phyloP scores from a whole-genome alignment of 75 land plant species.

The Isoetes taiwanensis region DNA sequence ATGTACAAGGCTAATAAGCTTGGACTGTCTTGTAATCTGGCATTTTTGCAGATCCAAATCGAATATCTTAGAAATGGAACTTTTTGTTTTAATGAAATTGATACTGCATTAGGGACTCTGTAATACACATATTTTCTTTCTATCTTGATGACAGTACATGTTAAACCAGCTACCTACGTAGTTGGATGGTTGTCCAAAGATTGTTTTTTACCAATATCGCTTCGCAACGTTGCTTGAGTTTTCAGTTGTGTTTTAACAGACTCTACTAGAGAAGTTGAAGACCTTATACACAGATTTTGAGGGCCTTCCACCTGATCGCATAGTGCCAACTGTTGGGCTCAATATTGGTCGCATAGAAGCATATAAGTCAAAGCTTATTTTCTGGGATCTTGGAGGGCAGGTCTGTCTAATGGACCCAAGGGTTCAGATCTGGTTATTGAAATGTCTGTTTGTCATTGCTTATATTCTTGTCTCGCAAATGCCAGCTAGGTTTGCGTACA shows the following conservation, averaged over 20 bases:
- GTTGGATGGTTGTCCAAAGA: no score
- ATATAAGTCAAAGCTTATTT: slow-evolving; percentile 72
- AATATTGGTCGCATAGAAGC: slow-evolving; percentile 88
- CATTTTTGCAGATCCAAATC: no score
- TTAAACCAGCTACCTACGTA: no score
- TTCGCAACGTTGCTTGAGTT: not conserved
- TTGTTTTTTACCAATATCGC: not conserved
- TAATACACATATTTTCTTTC: not conserved
- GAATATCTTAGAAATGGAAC: no score
- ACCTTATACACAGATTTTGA: slow-evolving; percentile 55
- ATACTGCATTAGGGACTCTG: not conserved
- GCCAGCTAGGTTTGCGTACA: slow-evolving; percentile 77
- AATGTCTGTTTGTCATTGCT: not conserved
- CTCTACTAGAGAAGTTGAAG: slow-evolving; percentile 81
- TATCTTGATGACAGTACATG: no score
- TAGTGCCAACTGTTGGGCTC: slow-evolving; percentile 94
- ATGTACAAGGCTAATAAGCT: no score
- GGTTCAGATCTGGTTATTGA: no score
- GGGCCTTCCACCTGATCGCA: slow-evolving; percentile 89
- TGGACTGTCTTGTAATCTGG: no score
- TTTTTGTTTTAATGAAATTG: not conserved
- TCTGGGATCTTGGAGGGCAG: slow-evolving; percentile 98
- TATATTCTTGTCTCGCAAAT: not conserved
- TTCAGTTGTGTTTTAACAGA: slow-evolving; percentile 20
- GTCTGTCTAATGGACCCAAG: slow-evolving; percentile 20